Evolutionary conservation across 192 early-diverging fungal species (phyloP), one percentile per base, ranked within the genome.

Genomic region (Lobulomyces angularis): DNA sequence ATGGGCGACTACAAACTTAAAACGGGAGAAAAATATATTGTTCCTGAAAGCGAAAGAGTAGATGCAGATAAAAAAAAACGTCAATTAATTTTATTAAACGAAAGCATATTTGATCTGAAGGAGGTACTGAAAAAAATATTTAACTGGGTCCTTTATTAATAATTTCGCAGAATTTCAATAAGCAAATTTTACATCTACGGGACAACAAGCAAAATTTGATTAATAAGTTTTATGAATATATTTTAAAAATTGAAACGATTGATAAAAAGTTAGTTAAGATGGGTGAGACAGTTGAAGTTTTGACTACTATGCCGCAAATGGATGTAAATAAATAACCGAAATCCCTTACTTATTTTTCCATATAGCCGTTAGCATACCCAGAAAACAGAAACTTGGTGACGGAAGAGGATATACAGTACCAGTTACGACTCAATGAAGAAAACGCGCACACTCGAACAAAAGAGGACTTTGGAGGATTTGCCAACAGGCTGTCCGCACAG

Each of bases 1-100:
- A 77, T 79, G 64, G 75, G 75, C 16, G 75, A 79, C 31, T 79
- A 74, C 49, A 79, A 79, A 50, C 55, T 79, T 18, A 79, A 79
- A 44, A 65, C 67, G 7, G 59, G 62, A 16, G 67, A 68, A 27
- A 77, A 79, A n/a, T 79, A 79, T 48, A 77, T 79, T 51, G 75
- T 79, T 1, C 75, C 75, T 7, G 75, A 78, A 34, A 71, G 62
- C 43, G 75, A 79, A 36, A 34, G 73, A 18, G 65, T 79, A 18
- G 70, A 79, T 49, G 75, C 72, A 1, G 75, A 79, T 27, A 79
- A 77, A 43, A 79, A 79, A 41, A 51, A 59, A 21, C 31, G 63
- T 16, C 75, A 79, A 47, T 65, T 77, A 19, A 12, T 67, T 28
- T 31, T 79, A 20, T 43, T 79, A 23, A 67, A 65, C 32, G 58